These are phyloP conservation scores for Clitopilus passeckerianus DNA, from an alignment of 768 basidiomycete species.

Conservation along the genomic window DNA sequence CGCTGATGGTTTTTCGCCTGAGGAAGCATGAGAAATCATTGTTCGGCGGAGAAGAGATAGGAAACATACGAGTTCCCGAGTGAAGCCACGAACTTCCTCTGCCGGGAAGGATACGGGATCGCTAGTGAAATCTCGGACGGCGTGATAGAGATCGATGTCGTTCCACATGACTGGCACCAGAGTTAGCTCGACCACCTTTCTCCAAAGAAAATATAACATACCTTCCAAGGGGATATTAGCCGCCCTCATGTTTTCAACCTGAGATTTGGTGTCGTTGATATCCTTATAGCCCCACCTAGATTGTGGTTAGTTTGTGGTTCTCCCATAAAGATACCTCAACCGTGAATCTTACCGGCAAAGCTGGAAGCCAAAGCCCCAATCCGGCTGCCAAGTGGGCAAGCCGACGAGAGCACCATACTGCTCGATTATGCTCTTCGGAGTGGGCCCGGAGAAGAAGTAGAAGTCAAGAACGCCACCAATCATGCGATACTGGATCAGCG, in stretches of 20 bases:
- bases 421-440: slow-evolving; percentile 54
- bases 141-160: slow-evolving; percentile 71
- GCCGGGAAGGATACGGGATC: slow-evolving; percentile 61
- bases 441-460: slow-evolving; percentile 69
- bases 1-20: slow-evolving; percentile 43
- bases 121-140: slow-evolving; percentile 62
- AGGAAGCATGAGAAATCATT: not conserved
- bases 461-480: slow-evolving; percentile 76
- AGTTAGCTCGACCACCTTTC: not conserved
- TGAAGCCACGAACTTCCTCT: slow-evolving; percentile 49
- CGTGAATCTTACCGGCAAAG: slow-evolving; percentile 45
- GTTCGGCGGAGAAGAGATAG: not conserved
- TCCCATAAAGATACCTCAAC: not conserved
- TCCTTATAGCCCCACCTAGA: slow-evolving; percentile 36
- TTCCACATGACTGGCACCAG: slow-evolving; percentile 64
- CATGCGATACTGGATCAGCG: slow-evolving; percentile 67
- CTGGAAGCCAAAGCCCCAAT: slow-evolving; percentile 79
- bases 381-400: slow-evolving; percentile 65
- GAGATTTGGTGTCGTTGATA: slow-evolving; percentile 49
- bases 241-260: slow-evolving; percentile 52
- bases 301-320: slow-evolving; percentile 2
- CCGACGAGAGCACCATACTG: slow-evolving; percentile 70
- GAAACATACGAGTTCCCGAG: slow-evolving; percentile 42
- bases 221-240: slow-evolving; percentile 78
- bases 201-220: slow-evolving; percentile 11